Percentiles rank a stretch among this genome's conserved stretches.
phyloP scores from a whole-genome alignment of 2,329 filamentous ascomycete species.

The Cryoendolithus antarcticus region DNA sequence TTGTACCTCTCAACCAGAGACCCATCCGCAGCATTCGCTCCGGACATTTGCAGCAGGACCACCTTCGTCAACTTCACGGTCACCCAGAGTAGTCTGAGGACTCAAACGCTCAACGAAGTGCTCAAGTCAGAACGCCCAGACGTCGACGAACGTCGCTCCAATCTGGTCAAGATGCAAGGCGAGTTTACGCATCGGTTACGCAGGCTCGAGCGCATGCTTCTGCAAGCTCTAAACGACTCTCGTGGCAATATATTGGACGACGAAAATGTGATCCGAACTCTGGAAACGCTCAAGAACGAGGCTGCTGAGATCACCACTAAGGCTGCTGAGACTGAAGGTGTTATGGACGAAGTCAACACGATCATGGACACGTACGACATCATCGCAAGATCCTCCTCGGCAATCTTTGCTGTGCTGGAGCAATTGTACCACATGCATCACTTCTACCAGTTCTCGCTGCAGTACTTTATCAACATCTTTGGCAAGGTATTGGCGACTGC shows the following conservation, averaged over 20 bases:
- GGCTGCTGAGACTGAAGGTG: conserved; percentile 91
- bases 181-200: conserved; percentile 98
- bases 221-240: conserved; percentile 94
- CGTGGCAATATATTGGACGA: conserved; percentile 96
- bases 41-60: conserved; percentile 93
- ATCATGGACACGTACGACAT: conserved; percentile 91
- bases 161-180: conserved; percentile 95
- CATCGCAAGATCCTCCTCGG: conserved; percentile 88
- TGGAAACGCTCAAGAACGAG: conserved; percentile 96
- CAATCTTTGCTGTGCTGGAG: conserved; percentile 91
- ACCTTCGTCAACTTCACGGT: conserved; percentile 99
- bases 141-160: conserved; percentile 88
- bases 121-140: conserved; percentile 95
- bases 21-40: conserved; percentile 88
- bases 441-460: conserved; percentile 98
- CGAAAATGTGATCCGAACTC: conserved; percentile 92
- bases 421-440: conserved; percentile 97
- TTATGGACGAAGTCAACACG: conserved; percentile 94
- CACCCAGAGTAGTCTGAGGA: conserved; percentile 96
- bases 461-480: conserved; percentile 98
- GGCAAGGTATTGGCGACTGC: conserved; percentile 77
- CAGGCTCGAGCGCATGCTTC: conserved; percentile 82
- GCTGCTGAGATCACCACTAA: conserved; percentile 91
- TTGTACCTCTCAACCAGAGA: conserved; percentile 91
- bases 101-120: conserved; percentile 93